Evolutionary conservation across 768 basidiomycete species (phyloP).

Genomic region (Roridomyces roridus): DNA sequence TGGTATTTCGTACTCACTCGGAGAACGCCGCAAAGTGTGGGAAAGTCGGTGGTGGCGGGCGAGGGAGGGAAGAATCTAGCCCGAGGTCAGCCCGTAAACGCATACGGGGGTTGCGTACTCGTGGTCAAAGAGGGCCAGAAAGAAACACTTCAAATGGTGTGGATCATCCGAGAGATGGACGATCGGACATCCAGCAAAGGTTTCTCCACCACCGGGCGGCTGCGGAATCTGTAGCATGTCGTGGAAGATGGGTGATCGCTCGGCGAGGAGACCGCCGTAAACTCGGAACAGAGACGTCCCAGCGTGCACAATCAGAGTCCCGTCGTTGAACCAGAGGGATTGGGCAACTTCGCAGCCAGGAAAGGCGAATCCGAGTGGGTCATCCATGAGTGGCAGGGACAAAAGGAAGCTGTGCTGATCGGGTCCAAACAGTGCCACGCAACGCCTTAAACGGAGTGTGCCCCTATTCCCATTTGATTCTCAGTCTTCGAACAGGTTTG

Average conservation of each 20-base stretch:
- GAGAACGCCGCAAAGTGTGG: background rate
- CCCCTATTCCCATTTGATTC: too few relatives aligned
- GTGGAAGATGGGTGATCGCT: conserved; percentile 9
- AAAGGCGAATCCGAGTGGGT: too few relatives aligned
- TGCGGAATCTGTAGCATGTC: conserved; percentile 20
- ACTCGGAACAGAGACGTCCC: conserved; percentile 10
- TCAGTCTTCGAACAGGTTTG: too few relatives aligned
- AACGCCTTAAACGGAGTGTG: too few relatives aligned
- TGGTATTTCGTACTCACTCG: conserved; percentile 20
- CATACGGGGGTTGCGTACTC: background rate
- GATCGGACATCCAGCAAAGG: conserved; percentile 18
- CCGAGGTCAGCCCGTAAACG: background rate
- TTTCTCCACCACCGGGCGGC: background rate
- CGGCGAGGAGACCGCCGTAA: conserved; percentile 19
- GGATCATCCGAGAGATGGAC: conserved; percentile 17
- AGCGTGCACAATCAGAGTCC: conserved; percentile 11
- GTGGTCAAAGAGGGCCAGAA: conserved; percentile 15
- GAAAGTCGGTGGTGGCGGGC: background rate
- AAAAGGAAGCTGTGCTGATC: too few relatives aligned
- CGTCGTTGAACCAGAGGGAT: conserved; percentile 22
- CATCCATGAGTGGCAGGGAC: too few relatives aligned
- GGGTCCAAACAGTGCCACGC: too few relatives aligned
- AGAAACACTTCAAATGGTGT: conserved; percentile 4
- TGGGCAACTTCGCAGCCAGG: too few relatives aligned
- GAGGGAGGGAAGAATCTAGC: conserved; percentile 7